A percentile compares a stretch with the other conserved stretches of the same genome.
phyloP scores from a whole-genome alignment of 208 protist species.

The Wallacemonas sp. region DNA sequence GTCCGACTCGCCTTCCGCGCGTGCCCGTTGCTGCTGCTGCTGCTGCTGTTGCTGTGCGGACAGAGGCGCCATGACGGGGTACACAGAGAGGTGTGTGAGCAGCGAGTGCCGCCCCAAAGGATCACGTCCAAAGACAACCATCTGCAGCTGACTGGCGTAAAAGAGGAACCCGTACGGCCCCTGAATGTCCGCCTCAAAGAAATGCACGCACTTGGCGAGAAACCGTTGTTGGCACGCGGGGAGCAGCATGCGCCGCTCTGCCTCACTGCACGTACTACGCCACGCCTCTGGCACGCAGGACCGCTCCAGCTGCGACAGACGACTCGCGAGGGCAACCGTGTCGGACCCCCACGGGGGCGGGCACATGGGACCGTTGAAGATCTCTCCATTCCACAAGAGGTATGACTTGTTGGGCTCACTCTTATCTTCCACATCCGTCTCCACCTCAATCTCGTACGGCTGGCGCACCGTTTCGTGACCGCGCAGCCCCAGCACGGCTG shows the following conservation, averaged over 20 bases:
- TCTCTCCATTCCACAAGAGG: slow-evolving; percentile 87
- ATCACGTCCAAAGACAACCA: slow-evolving; percentile 88
- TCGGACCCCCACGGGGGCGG: slow-evolving; percentile 68
- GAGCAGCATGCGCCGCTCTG: slow-evolving; percentile 17
- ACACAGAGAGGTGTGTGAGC: slow-evolving; percentile 45
- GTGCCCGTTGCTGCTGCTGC: not conserved
- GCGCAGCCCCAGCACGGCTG: slow-evolving; percentile 68
- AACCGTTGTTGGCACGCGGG: slow-evolving; percentile 50
- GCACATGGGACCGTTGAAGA: slow-evolving; percentile 75
- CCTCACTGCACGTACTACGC: slow-evolving; percentile 1
- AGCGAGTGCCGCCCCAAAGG: slow-evolving; percentile 87
- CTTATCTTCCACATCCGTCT: slow-evolving; percentile 37
- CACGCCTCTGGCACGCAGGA: slow-evolving; percentile 22
- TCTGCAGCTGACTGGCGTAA: slow-evolving; percentile 51
- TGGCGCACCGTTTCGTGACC: slow-evolving; percentile 51
- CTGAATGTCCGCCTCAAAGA: slow-evolving; percentile 75
- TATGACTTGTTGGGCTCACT: slow-evolving; percentile 37
- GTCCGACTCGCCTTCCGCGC: no score
- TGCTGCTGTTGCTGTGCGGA: not conserved
- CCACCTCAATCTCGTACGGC: slow-evolving; percentile 67
- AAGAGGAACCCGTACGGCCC: slow-evolving; percentile 89
- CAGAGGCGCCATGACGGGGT: not conserved
- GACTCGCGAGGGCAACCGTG: slow-evolving; percentile 60
- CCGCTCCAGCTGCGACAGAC: slow-evolving; percentile 60
- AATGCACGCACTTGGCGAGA: slow-evolving; percentile 45